Percentiles rank a stretch among this genome's conserved stretches.
These are phyloP conservation scores for Tephrocybe rancida DNA, from an alignment of 768 basidiomycete species.

Conservation along the genomic window DNA sequence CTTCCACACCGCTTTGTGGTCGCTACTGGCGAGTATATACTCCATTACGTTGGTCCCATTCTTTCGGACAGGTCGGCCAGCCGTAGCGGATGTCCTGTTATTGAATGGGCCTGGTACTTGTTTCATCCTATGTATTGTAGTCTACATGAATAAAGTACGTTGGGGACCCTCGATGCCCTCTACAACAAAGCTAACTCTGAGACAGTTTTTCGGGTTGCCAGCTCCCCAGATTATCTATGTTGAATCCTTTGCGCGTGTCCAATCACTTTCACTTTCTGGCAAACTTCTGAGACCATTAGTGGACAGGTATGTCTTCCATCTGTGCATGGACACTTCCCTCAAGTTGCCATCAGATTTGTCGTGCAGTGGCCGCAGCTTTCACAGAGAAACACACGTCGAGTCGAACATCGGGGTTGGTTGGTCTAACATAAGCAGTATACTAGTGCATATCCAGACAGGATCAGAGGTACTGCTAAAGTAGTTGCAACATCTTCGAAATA, in stretches of 20 bases:
- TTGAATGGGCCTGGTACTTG: slow-evolving; percentile 97
- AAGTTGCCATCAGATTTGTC: slow-evolving; percentile 64
- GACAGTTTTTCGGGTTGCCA: slow-evolving; percentile 73
- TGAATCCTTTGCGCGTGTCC: slow-evolving; percentile 92
- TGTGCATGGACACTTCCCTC: slow-evolving; percentile 3
- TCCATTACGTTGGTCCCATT: slow-evolving; percentile 58
- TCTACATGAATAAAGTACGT: slow-evolving; percentile 73
- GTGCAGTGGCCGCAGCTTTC: slow-evolving; percentile 83
- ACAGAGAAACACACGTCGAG: slow-evolving; percentile 28
- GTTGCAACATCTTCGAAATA: too few relatives aligned
- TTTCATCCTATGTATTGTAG: slow-evolving; percentile 72
- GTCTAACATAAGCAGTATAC: slow-evolving; percentile 46
- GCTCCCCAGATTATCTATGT: slow-evolving; percentile 82
- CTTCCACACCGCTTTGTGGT: slow-evolving; percentile 61
- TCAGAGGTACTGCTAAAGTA: too few relatives aligned
- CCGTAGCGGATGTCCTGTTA: slow-evolving; percentile 75
- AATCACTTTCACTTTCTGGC: slow-evolving; percentile 79
- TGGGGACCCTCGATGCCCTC: neutral
- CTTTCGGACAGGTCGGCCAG: slow-evolving; percentile 20
- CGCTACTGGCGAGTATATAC: slow-evolving; percentile 64
- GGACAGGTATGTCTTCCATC: slow-evolving; percentile 58
- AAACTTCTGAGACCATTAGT: slow-evolving; percentile 80
- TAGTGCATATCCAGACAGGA: neutral
- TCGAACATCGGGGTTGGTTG: slow-evolving; percentile 64
- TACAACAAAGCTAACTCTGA: slow-evolving; percentile 14